Evolutionary conservation across 306 rosid species (phyloP).

Genomic region (Trifolium repens): DNA sequence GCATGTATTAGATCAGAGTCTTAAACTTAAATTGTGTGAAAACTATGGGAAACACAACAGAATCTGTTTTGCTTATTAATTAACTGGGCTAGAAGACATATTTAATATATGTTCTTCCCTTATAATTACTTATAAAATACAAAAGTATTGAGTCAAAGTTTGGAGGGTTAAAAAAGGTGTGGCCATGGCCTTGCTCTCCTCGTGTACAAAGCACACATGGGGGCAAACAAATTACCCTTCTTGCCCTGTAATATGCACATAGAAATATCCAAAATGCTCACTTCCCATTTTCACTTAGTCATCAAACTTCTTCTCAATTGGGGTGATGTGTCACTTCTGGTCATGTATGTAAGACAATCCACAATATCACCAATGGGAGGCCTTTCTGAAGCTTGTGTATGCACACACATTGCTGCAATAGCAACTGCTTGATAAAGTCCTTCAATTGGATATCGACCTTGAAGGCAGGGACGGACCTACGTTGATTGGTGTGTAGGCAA

Average conservation of each 20-base stretch:
- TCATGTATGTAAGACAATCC: constrained; percentile 56
- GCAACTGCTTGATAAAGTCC: constrained; percentile 83
- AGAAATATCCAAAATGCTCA: background rate
- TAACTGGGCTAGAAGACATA: background rate
- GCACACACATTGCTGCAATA: constrained; percentile 91
- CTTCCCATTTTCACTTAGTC: background rate
- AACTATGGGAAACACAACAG: too few relatives aligned
- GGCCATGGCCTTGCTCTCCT: background rate
- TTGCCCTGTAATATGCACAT: too few relatives aligned
- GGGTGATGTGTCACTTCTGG: background rate
- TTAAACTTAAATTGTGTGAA: too few relatives aligned
- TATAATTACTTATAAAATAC: background rate
- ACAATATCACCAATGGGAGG: constrained; percentile 86
- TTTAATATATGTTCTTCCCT: background rate
- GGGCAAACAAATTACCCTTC: too few relatives aligned
- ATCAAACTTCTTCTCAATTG: background rate
- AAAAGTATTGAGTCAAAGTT: background rate
- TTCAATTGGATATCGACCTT: constrained; percentile 71
- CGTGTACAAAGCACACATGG: background rate
- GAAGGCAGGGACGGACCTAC: constrained; percentile 33
- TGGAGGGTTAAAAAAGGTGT: background rate
- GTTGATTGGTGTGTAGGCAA: too few relatives aligned
- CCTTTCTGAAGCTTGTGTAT: constrained; percentile 72
- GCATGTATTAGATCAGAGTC: too few relatives aligned
- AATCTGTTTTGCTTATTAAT: too few relatives aligned